A percentile compares a stretch with the other conserved stretches of the same genome.
Evolutionary conservation across 2,329 filamentous ascomycete genomes (phyloP).

Genomic region (Falciphora oryzae): DNA sequence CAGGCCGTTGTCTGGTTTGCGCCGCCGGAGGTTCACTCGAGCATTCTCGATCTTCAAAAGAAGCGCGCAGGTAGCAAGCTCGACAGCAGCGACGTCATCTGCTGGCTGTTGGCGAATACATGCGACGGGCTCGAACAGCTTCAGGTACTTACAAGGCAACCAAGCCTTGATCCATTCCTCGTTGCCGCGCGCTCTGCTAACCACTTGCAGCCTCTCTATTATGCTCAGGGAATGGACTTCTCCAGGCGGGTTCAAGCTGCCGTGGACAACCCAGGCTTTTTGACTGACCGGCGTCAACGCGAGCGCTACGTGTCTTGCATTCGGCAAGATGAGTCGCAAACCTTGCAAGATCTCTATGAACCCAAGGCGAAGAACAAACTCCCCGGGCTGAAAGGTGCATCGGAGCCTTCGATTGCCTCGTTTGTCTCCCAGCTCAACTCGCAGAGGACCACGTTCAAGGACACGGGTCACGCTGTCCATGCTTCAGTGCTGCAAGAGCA

Average conservation of each 20-base stretch:
- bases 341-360: conserved; percentile 52
- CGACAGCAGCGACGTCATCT: conserved; percentile 36
- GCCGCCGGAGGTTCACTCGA: conserved; percentile 56
- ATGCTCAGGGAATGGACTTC: conserved; percentile 56
- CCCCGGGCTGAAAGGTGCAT: conserved; percentile 16
- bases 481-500: conserved; percentile 54
- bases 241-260: conserved; percentile 48
- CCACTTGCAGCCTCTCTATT: conserved; percentile 41
- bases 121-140: conserved; percentile 55
- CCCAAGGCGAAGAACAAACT: conserved; percentile 15
- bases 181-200: neutral
- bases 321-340: conserved; percentile 48
- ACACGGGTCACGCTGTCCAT: conserved; percentile 36
- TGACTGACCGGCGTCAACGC: conserved; percentile 28
- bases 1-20: conserved; percentile 52
- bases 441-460: conserved; percentile 24
- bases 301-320: conserved; percentile 37
- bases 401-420: conserved; percentile 17
- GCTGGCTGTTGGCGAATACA: conserved; percentile 60
- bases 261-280: conserved; percentile 34
- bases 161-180: neutral
- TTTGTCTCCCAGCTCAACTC: conserved; percentile 28
- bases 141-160: conserved; percentile 16
- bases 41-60: conserved; percentile 43
- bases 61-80: conserved; percentile 24